phyloP scores from a whole-genome alignment of 2,329 filamentous ascomycete species.

The Hymenotorrendiella dingleyae region DNA sequence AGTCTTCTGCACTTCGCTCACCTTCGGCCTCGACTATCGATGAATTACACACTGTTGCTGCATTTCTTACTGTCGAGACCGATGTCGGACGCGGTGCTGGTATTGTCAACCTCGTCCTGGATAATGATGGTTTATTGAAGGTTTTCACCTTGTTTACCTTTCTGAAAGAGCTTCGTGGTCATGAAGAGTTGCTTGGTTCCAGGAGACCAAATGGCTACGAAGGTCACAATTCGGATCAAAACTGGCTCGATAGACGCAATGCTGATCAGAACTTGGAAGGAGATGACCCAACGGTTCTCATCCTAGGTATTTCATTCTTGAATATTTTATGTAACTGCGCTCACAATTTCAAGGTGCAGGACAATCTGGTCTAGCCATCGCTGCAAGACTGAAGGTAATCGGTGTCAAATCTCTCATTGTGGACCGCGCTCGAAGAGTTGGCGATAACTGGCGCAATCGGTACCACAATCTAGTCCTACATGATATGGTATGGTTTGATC shows the following conservation, averaged over 20 bases:
- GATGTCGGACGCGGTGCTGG: constrained; percentile 50
- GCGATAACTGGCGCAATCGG: constrained; percentile 58
- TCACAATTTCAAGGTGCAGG: constrained; percentile 42
- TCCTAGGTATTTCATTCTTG: constrained; percentile 45
- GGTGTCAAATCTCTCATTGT: constrained; percentile 50
- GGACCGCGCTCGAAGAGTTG: constrained; percentile 51
- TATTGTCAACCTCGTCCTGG: constrained; percentile 44
- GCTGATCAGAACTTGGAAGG: constrained; percentile 41
- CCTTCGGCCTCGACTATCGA: constrained; percentile 40
- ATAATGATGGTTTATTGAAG: constrained; percentile 44
- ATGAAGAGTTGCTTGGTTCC: constrained; percentile 43
- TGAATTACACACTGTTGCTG: constrained; percentile 43
- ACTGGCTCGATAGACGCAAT: constrained; percentile 52
- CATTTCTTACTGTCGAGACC: constrained; percentile 50
- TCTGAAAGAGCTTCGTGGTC: constrained; percentile 46
- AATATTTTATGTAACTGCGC: neutral
- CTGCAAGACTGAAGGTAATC: constrained; percentile 55
- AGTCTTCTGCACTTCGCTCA: constrained; percentile 11
- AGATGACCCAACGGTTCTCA: constrained; percentile 46
- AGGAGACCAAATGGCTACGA: constrained; percentile 53
- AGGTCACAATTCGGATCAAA: constrained; percentile 44
- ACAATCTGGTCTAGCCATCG: constrained; percentile 52
- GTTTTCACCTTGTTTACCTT: constrained; percentile 59
- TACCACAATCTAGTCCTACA: constrained; percentile 64
- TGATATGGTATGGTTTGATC: constrained; percentile 54